These are phyloP conservation scores for Boletus rex-veris DNA, from an alignment of 768 basidiomycete genomes.

Conservation along the genomic window DNA sequence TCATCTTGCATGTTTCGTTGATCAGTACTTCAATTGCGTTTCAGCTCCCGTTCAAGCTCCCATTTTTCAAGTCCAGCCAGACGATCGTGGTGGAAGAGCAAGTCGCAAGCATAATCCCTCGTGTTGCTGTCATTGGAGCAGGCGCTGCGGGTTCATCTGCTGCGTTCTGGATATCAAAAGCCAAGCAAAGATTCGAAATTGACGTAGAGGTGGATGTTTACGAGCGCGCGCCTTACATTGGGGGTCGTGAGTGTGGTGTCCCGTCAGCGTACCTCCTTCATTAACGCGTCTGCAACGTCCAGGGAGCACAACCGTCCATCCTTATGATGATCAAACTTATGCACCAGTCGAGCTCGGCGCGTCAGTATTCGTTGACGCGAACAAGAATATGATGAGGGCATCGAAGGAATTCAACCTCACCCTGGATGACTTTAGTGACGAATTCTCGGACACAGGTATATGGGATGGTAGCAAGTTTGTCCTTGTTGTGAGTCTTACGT, in stretches of 20 bases:
- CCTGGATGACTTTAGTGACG: slow-evolving; percentile 47
- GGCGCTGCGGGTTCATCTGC: slow-evolving; percentile 86
- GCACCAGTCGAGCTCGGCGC: slow-evolving; percentile 80
- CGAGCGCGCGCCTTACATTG: slow-evolving; percentile 71
- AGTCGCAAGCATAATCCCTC: slow-evolving; percentile 33
- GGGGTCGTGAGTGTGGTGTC: slow-evolving; percentile 66
- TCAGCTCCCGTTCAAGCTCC: slow-evolving; percentile 53
- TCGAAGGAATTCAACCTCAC: slow-evolving; percentile 76
- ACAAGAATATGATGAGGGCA: slow-evolving; percentile 72
- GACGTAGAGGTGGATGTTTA: slow-evolving; percentile 82
- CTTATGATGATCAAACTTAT: slow-evolving; percentile 56
- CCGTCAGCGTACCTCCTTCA: background rate
- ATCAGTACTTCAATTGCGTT: slow-evolving; percentile 28
- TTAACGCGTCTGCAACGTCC: slow-evolving; percentile 4
- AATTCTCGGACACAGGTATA: slow-evolving; percentile 51
- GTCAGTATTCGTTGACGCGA: slow-evolving; percentile 77
- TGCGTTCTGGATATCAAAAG: slow-evolving; percentile 80
- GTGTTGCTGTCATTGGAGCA: slow-evolving; percentile 86
- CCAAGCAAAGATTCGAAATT: slow-evolving; percentile 64
- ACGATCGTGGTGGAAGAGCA: slow-evolving; percentile 19
- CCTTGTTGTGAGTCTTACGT: slow-evolving; percentile 47
- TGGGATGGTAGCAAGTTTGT: slow-evolving; percentile 83
- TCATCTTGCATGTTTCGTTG: slow-evolving; percentile 22
- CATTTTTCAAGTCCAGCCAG: slow-evolving; percentile 46
- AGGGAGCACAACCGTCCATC: slow-evolving; percentile 80